Conservation (phyloP, 2,329 filamentous ascomycete species). For the Diplodia corticola region DNA sequence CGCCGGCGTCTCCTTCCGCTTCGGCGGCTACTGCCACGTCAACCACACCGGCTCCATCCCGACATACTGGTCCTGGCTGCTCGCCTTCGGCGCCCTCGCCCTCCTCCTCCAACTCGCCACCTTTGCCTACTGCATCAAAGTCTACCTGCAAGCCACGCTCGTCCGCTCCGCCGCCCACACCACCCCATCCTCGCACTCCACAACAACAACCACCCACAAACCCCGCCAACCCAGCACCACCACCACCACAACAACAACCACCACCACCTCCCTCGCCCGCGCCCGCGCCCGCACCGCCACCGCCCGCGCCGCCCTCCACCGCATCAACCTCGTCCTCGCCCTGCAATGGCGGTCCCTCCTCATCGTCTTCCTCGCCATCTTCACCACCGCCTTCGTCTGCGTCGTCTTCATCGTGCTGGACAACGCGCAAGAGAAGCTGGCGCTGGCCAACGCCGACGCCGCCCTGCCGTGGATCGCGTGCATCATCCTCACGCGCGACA, state of each 20-base stretch:
- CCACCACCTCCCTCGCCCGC: slow-evolving; percentile 4
- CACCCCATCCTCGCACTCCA: slow-evolving; percentile 20
- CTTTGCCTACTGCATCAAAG: slow-evolving; percentile 82
- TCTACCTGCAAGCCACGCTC: slow-evolving; percentile 67
- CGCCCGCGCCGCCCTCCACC: slow-evolving; percentile 46
- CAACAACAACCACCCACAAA: background rate
- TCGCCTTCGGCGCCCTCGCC: slow-evolving; percentile 74
- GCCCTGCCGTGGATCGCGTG: slow-evolving; percentile 32
- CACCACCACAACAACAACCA: background rate
- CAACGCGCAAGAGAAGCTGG: slow-evolving; percentile 49
- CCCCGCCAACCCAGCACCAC: background rate
- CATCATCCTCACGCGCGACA: slow-evolving; percentile 28
- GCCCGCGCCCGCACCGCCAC: slow-evolving; percentile 25
- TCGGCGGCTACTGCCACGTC: slow-evolving; percentile 89
- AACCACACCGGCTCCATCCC: slow-evolving; percentile 83
- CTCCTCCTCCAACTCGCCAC: slow-evolving; percentile 81
- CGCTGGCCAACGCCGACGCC: slow-evolving; percentile 27
- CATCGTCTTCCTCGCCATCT: slow-evolving; percentile 85
- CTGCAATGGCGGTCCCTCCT: slow-evolving; percentile 93
- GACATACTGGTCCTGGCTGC: slow-evolving; percentile 88
- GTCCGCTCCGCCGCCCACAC: background rate
- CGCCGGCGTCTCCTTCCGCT: slow-evolving; percentile 91
- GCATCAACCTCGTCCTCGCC: slow-evolving; percentile 85
- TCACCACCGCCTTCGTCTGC: slow-evolving; percentile 91
- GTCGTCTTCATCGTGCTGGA: slow-evolving; percentile 86